Percentiles rank a stretch among this genome's conserved stretches.
These are phyloP conservation scores for Aschersonia sp. DNA, from an alignment of 2,329 filamentous ascomycete genomes.

Conservation along the genomic window DNA sequence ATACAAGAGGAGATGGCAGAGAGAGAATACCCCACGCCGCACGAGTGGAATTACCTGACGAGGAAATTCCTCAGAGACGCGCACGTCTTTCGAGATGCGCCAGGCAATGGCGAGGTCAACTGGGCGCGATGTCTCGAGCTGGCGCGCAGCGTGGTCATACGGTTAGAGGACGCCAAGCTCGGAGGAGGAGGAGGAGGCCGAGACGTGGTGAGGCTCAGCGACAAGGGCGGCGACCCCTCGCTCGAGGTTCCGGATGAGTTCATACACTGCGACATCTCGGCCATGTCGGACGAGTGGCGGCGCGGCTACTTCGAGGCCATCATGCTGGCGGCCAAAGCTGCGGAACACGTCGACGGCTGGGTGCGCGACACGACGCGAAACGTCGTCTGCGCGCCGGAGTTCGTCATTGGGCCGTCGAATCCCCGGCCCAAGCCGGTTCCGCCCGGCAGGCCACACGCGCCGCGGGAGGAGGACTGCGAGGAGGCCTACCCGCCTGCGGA, in stretches of 20 bases:
- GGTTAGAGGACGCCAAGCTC: slow-evolving; percentile 52
- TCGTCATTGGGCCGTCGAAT: slow-evolving; percentile 72
- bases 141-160: slow-evolving; percentile 42
- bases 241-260: slow-evolving; percentile 54
- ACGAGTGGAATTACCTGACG: slow-evolving; percentile 64
- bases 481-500: slow-evolving; percentile 57
- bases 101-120: slow-evolving; percentile 39
- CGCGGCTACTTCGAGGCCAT: slow-evolving; percentile 73
- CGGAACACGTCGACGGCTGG: slow-evolving; percentile 72
- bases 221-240: slow-evolving; percentile 51
- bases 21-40: slow-evolving; percentile 62
- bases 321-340: slow-evolving; percentile 60
- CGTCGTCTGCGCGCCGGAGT: slow-evolving; percentile 55
- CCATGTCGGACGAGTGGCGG: slow-evolving; percentile 71
- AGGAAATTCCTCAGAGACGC: slow-evolving; percentile 54
- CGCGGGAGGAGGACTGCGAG: slow-evolving; percentile 62
- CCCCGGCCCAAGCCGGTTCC: slow-evolving; percentile 62
- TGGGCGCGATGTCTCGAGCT: slow-evolving; percentile 54
- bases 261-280: slow-evolving; percentile 53
- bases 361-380: slow-evolving; percentile 53
- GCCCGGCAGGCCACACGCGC: slow-evolving; percentile 44
- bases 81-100: slow-evolving; percentile 35
- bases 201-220: slow-evolving; percentile 39
- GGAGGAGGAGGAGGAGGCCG: slow-evolving; percentile 39
- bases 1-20: slow-evolving; percentile 64